Evolutionary conservation across 2,329 filamentous ascomycete genomes (phyloP).

Genomic region (Cladophialophora carrionii): DNA sequence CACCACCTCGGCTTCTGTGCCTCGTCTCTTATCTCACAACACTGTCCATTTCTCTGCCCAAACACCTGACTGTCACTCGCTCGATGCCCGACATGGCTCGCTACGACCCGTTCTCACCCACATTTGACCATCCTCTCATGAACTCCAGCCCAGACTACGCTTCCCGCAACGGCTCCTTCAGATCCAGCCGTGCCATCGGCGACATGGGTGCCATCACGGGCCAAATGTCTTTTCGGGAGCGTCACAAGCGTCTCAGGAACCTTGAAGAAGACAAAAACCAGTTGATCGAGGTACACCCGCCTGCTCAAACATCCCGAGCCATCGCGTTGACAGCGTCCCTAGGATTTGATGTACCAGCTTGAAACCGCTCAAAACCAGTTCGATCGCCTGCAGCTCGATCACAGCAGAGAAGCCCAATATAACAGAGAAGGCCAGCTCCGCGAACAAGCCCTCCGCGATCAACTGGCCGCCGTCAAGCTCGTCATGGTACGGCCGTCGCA

Average conservation of each 20-base stretch:
- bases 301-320: conserved; percentile 6
- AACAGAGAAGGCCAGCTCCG: conserved; percentile 54
- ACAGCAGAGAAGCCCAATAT: conserved; percentile 53
- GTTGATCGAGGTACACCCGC: conserved; percentile 51
- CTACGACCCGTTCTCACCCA: conserved; percentile 37
- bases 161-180: conserved; percentile 32
- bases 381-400: conserved; percentile 44
- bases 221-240: conserved; percentile 40
- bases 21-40: conserved; percentile 6
- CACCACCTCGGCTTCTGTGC: conserved; percentile 4
- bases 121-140: conserved; percentile 37
- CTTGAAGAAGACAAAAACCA: conserved; percentile 54
- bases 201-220: conserved; percentile 19
- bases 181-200: conserved; percentile 32
- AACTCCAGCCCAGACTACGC: conserved; percentile 39
- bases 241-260: conserved; percentile 50
- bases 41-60: neutral
- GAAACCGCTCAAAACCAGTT: conserved; percentile 48
- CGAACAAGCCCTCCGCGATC: conserved; percentile 53
- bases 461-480: conserved; percentile 50
- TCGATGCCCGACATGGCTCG: conserved; percentile 40
- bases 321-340: conserved; percentile 11
- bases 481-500: conserved; percentile 48
- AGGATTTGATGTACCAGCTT: conserved; percentile 54
- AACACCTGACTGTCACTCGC: neutral